Percentiles rank a stretch among this genome's conserved stretches.
These are phyloP conservation scores for Colletotrichum sp. DNA, from an alignment of 2,329 filamentous ascomycete species.

Conservation along the genomic window DNA sequence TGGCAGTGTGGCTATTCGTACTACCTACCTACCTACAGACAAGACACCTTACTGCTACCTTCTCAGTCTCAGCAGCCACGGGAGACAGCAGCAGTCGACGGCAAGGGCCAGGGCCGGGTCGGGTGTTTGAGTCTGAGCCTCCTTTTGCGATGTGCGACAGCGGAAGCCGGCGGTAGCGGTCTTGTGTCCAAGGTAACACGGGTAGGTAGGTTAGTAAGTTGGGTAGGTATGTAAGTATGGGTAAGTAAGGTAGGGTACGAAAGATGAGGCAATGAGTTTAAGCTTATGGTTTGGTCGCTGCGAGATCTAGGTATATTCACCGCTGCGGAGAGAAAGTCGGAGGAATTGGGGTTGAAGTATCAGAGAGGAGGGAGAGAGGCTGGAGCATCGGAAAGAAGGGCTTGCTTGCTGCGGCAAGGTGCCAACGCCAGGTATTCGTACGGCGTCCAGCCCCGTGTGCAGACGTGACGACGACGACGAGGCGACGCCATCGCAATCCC, in stretches of 20 bases:
- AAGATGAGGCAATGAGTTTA: background rate
- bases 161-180: background rate
- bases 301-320: background rate
- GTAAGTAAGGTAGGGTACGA: background rate
- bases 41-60: background rate
- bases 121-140: background rate
- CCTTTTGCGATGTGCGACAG: background rate
- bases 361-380: background rate
- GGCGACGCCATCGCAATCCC: background rate
- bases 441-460: background rate
- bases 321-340: background rate
- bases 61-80: background rate
- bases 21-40: background rate
- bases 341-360: background rate
- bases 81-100: background rate
- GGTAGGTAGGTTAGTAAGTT: background rate
- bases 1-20: background rate
- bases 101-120: background rate
- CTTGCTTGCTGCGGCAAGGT: background rate
- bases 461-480: constrained; percentile 11
- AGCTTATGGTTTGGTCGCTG: background rate
- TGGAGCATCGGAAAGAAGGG: background rate
- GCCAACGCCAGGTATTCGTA: background rate
- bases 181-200: background rate
- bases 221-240: background rate